Percentiles rank a stretch among this genome's conserved stretches.
Evolutionary conservation across 257 asterid genomes (phyloP).

Genomic region (Ajuga chamaepitys): DNA sequence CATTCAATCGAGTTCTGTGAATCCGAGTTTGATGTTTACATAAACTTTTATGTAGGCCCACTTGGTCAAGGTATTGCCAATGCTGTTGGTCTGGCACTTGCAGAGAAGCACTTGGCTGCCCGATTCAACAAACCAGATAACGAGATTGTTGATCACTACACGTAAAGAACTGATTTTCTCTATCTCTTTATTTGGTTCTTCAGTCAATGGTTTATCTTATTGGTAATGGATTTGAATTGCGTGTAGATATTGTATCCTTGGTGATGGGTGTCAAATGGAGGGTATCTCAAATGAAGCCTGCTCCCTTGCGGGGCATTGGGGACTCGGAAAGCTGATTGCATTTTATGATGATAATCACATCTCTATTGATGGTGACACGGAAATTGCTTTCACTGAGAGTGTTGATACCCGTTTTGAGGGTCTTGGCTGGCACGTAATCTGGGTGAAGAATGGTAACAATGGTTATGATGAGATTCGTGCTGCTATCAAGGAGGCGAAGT

Average conservation of each 20-base stretch:
- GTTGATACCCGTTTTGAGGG: constrained; percentile 78
- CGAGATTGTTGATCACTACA: constrained; percentile 78
- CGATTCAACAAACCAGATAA: constrained; percentile 71
- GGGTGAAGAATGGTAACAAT: constrained; percentile 94
- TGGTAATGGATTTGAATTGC: constrained; percentile 18
- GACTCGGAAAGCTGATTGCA: constrained; percentile 91
- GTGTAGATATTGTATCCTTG: constrained; percentile 49
- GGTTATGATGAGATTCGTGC: constrained; percentile 95
- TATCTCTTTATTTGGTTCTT: neutral
- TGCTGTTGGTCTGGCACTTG: constrained; percentile 87
- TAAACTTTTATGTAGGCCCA: constrained; percentile 50
- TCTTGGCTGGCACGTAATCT: constrained; percentile 96
- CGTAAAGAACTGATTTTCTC: constrained; percentile 32
- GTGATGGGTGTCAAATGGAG: constrained; percentile 97
- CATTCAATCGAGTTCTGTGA: neutral
- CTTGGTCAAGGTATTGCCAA: constrained; percentile 90
- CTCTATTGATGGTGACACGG: constrained; percentile 95
- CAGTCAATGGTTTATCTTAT: constrained; percentile 1
- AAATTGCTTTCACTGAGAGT: constrained; percentile 86
- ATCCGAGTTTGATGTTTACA: constrained; percentile 8
- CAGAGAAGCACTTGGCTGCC: constrained; percentile 86
- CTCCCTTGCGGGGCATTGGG: constrained; percentile 99
- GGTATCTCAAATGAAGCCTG: constrained; percentile 86
- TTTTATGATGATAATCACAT: constrained; percentile 92
- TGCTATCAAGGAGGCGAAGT: constrained; percentile 88